Conservation (phyloP, 2,329 filamentous ascomycete species). For the Colletotrichum lupini region DNA sequence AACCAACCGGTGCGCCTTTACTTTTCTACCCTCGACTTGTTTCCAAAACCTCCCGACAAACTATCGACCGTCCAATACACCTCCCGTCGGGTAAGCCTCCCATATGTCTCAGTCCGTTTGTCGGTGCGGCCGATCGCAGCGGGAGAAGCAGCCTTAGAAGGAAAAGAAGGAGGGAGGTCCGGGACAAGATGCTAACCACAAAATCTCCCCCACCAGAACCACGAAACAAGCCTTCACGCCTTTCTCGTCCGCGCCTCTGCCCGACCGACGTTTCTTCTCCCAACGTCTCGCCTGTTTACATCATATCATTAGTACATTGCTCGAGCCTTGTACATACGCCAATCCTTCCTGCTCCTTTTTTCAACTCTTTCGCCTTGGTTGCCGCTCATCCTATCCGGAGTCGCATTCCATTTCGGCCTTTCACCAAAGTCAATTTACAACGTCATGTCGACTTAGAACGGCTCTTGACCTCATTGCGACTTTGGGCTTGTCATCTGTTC, state of each 20-base stretch:
- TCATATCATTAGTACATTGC: slow-evolving; percentile 10
- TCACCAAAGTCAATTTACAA: slow-evolving; percentile 16
- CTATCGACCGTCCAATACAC: slow-evolving; percentile 15
- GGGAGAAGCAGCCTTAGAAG: slow-evolving; percentile 27
- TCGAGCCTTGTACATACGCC: not conserved
- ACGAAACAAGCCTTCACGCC: slow-evolving; percentile 15
- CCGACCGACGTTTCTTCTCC: slow-evolving; percentile 27
- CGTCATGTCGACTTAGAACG: slow-evolving; percentile 24
- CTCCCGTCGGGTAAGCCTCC: slow-evolving; percentile 23
- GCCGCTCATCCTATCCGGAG: not conserved
- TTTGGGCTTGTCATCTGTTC: not conserved
- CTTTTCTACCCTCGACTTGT: slow-evolving; percentile 21
- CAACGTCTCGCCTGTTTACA: not conserved
- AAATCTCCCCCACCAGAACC: slow-evolving; percentile 19
- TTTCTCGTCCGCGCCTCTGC: slow-evolving; percentile 8
- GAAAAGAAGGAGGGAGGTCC: slow-evolving; percentile 26
- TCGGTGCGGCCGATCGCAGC: slow-evolving; percentile 1
- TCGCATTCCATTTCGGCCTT: slow-evolving; percentile 22
- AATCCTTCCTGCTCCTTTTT: not conserved
- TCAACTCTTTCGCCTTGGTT: not conserved
- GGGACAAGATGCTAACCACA: slow-evolving; percentile 31
- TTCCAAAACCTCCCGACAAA: slow-evolving; percentile 16
- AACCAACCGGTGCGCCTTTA: slow-evolving; percentile 20
- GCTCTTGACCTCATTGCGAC: slow-evolving; percentile 15
- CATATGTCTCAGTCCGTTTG: slow-evolving; percentile 12